Evolutionary conservation across 371 early-diverging fungal species (phyloP).

Genomic region (Apophysomyces trapeziformis): DNA sequence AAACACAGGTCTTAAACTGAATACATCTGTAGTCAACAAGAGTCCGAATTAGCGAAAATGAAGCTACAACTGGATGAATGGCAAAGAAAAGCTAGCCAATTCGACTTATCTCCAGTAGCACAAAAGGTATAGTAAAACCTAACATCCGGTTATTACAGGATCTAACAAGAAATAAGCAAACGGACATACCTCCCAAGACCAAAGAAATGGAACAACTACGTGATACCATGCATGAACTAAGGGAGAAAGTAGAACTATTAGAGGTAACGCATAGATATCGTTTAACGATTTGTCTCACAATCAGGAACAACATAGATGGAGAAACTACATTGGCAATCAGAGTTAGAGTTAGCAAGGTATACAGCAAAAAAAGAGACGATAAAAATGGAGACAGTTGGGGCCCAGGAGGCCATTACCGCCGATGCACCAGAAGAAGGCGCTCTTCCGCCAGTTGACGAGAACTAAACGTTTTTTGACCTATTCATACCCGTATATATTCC

Average conservation of each 20-base stretch:
- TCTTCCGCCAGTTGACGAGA: too few species aligned
- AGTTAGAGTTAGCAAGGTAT: slow-evolving; percentile 21
- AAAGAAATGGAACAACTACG: slow-evolving; percentile 23
- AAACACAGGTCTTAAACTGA: neutral
- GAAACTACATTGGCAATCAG: slow-evolving; percentile 31
- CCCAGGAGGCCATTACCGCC: neutral
- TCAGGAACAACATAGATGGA: slow-evolving; percentile 26
- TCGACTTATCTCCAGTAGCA: slow-evolving; percentile 9
- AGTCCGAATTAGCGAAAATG: slow-evolving; percentile 12
- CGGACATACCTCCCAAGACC: slow-evolving; percentile 2
- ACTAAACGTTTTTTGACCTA: neutral
- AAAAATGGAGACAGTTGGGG: neutral
- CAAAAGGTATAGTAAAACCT: neutral
- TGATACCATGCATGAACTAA: slow-evolving; percentile 23
- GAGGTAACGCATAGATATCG: slow-evolving; percentile 24
- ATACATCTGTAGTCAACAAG: neutral
- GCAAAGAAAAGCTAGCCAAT: neutral
- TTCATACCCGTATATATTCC: neutral
- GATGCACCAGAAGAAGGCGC: too few species aligned
- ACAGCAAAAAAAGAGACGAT: neutral
- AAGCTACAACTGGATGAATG: neutral
- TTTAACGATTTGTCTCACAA: too few species aligned
- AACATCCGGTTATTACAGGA: neutral
- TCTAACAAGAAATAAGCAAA: neutral
- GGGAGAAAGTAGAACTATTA: slow-evolving; percentile 25